Conservation (phyloP, 768 basidiomycete species). For the Leccinellum albellum region DNA sequence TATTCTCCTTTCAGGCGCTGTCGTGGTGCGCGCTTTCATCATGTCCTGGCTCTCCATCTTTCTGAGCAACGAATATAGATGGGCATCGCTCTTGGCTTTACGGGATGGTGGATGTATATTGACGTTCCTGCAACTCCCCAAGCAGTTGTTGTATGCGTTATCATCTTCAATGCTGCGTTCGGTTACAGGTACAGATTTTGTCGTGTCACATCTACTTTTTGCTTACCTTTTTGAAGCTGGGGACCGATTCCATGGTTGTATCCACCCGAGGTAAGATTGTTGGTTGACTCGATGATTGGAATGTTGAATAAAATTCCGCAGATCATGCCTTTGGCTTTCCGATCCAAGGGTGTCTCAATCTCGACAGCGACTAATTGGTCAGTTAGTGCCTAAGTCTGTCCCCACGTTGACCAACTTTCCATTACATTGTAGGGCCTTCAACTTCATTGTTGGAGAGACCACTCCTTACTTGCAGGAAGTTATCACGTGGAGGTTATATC, state of each 20-base stretch:
- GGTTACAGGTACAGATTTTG: conserved; percentile 62
- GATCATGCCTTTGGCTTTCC: conserved; percentile 87
- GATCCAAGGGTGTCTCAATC: conserved; percentile 93
- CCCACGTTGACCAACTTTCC: conserved; percentile 10
- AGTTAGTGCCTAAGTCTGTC: conserved; percentile 4
- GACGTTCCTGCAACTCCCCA: conserved; percentile 82
- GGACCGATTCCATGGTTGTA: conserved; percentile 87
- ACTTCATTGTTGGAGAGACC: conserved; percentile 83
- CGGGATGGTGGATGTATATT: conserved; percentile 93
- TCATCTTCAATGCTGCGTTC: conserved; percentile 91
- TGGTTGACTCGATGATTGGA: background rate
- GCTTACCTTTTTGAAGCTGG: conserved; percentile 44
- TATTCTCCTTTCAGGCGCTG: conserved; percentile 84
- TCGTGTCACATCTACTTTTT: background rate
- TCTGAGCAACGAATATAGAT: conserved; percentile 46
- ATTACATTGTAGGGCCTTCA: conserved; percentile 55
- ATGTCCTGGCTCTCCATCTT: background rate
- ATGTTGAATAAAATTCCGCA: conserved; percentile 24
- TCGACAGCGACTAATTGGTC: conserved; percentile 85
- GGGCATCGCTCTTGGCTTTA: conserved; percentile 73
- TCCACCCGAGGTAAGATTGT: conserved; percentile 66
- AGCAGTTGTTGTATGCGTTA: conserved; percentile 84
- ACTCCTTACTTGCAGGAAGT: conserved; percentile 85
- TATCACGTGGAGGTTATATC: conserved; percentile 89
- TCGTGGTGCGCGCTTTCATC: conserved; percentile 49